Conservation (phyloP, 441 rosid genomes). For the Metrosideros polymorpha region DNA sequence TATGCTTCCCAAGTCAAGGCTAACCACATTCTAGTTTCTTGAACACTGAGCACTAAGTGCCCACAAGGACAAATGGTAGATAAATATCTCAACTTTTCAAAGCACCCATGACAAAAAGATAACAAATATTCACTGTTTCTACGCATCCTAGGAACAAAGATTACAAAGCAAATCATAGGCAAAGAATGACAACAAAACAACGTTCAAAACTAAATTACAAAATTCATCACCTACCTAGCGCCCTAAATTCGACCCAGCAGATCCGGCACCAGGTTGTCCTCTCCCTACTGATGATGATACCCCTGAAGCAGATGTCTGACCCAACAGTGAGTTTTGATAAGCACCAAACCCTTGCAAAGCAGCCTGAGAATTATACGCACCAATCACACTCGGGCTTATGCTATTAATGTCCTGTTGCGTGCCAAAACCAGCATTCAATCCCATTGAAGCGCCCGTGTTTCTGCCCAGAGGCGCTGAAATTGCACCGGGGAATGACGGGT, state of each 20-base stretch:
- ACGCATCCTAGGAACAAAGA: neutral
- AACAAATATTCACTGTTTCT: neutral
- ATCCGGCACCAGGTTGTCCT: neutral
- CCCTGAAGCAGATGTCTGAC: neutral
- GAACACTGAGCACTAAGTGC: neutral
- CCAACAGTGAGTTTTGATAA: conserved; percentile 2
- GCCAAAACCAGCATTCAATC: neutral
- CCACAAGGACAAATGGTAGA: neutral
- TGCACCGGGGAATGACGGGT: neutral
- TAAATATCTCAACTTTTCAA: neutral
- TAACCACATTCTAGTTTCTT: neutral
- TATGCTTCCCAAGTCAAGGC: neutral
- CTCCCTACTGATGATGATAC: neutral
- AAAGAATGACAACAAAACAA: neutral
- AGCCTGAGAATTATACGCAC: conserved; percentile 6
- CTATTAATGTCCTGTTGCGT: neutral
- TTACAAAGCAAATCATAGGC: neutral
- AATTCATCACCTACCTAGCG: neutral
- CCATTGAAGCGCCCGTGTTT: neutral
- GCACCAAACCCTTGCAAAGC: conserved; percentile 6
- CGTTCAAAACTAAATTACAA: neutral
- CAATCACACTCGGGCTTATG: conserved; percentile 2
- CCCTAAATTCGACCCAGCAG: neutral
- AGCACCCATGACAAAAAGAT: neutral
- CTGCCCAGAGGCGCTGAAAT: neutral